These are phyloP conservation scores for Blastobotrys petasosporus DNA, from an alignment of 1,139 yeast species.

Conservation along the genomic window DNA sequence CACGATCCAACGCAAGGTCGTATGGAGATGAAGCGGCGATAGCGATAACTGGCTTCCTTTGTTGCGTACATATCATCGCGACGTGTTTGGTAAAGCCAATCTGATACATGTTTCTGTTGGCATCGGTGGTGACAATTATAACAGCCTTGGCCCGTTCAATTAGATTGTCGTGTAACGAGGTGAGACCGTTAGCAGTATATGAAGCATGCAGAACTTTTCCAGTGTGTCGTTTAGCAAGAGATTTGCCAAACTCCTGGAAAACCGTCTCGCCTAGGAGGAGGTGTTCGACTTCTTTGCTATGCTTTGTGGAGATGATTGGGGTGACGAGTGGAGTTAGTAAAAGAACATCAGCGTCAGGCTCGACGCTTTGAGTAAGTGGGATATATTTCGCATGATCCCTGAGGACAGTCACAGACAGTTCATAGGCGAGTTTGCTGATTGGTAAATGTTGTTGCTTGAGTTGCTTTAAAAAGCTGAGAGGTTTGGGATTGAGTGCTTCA, in stretches of 20 bases:
- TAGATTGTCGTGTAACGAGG: slow-evolving; percentile 51
- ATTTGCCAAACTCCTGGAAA: slow-evolving; percentile 39
- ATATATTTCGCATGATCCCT: slow-evolving; percentile 50
- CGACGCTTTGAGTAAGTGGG: slow-evolving; percentile 46
- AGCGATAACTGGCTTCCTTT: slow-evolving; percentile 52
- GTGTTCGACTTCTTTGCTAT: slow-evolving; percentile 22
- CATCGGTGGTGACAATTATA: slow-evolving; percentile 57
- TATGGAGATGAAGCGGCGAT: slow-evolving; percentile 64
- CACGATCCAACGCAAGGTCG: slow-evolving; percentile 52
- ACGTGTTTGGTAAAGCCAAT: slow-evolving; percentile 59
- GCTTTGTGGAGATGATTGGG: slow-evolving; percentile 36
- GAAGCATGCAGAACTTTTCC: slow-evolving; percentile 56
- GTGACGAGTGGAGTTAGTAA: slow-evolving; percentile 49
- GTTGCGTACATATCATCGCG: slow-evolving; percentile 47
- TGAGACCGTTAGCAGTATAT: slow-evolving; percentile 61
- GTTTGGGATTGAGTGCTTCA: slow-evolving; percentile 37
- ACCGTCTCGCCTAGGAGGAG: slow-evolving; percentile 53
- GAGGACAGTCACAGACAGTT: slow-evolving; percentile 49
- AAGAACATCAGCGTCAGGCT: slow-evolving; percentile 37
- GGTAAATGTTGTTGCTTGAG: slow-evolving; percentile 42
- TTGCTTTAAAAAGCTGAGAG: slow-evolving; percentile 30
- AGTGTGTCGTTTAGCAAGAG: slow-evolving; percentile 26
- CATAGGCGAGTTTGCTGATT: slow-evolving; percentile 47
- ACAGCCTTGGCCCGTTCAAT: slow-evolving; percentile 53
- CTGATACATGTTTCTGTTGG: slow-evolving; percentile 58